Conservation (phyloP, 441 rosid genomes). For the Mallotus japonicus region DNA sequence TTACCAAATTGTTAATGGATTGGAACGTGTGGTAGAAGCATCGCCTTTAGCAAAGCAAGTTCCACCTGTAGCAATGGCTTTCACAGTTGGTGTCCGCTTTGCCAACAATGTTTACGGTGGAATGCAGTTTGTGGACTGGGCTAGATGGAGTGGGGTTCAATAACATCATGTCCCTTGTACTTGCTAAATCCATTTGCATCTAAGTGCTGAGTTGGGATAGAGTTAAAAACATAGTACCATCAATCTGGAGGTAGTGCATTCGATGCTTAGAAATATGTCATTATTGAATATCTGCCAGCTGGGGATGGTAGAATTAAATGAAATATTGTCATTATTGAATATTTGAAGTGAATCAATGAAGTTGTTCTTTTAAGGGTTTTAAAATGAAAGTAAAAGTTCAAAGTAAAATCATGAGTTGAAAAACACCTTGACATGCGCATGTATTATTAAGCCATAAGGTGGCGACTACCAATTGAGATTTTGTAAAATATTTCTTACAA, state of each 20-base stretch:
- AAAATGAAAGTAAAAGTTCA: too few species aligned
- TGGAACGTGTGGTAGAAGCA: constrained; percentile 77
- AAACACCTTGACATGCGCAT: too few species aligned
- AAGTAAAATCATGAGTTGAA: too few species aligned
- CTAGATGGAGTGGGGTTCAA: constrained; percentile 89
- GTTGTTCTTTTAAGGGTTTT: too few species aligned
- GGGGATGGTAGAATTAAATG: neutral
- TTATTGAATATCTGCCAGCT: neutral
- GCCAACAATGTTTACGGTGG: constrained; percentile 90
- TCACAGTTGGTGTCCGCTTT: constrained; percentile 86
- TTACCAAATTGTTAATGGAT: constrained; percentile 77
- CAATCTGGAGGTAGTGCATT: neutral
- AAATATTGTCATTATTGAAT: neutral
- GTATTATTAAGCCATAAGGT: neutral
- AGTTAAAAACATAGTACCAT: neutral
- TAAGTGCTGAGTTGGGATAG: neutral
- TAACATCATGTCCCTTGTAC: constrained; percentile 24
- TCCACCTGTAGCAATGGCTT: constrained; percentile 80
- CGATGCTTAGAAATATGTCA: neutral
- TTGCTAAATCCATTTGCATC: neutral
- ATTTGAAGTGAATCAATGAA: too few species aligned
- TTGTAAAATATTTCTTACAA: constrained; percentile 19
- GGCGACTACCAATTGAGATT: too few species aligned
- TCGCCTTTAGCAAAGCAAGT: constrained; percentile 74
- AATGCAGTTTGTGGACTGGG: constrained; percentile 99